Percentiles rank a stretch among this genome's conserved stretches.
Evolutionary conservation across 495 filamentous ascomycete species (phyloP).

Genomic region (Aspergillus sclerotiicarbonarius): DNA sequence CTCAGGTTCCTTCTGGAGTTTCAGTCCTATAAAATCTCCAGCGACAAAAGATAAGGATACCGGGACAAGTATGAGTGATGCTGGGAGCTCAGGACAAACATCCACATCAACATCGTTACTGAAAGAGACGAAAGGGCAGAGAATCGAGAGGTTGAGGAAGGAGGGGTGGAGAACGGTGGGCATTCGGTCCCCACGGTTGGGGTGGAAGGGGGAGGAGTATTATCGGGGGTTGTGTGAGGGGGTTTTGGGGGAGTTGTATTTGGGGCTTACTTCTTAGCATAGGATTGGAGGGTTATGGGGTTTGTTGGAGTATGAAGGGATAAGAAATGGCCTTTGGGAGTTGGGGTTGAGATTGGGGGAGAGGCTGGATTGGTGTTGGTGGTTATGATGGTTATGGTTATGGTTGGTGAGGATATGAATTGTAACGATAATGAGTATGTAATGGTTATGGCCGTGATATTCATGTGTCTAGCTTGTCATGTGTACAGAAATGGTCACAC

Average conservation of each 20-base stretch:
- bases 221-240: slow-evolving; percentile 33
- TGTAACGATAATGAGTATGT: too few relatives aligned
- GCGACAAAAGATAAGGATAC: too few relatives aligned
- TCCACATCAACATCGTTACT: background rate
- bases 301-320: too few relatives aligned
- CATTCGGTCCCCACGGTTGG: slow-evolving; percentile 24
- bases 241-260: slow-evolving; percentile 34
- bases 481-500: too few relatives aligned
- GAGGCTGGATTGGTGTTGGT: background rate
- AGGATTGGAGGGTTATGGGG: too few relatives aligned
- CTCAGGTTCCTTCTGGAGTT: slow-evolving; percentile 42
- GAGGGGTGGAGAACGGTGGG: slow-evolving; percentile 39
- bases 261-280: slow-evolving; percentile 13
- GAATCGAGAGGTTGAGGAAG: slow-evolving; percentile 33
- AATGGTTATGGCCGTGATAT: too few relatives aligned
- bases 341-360: background rate
- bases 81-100: background rate
- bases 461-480: too few relatives aligned
- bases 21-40: slow-evolving; percentile 24
- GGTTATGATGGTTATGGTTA: too few relatives aligned
- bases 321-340: too few relatives aligned
- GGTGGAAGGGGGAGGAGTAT: slow-evolving; percentile 40
- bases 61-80: background rate
- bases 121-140: slow-evolving; percentile 34
- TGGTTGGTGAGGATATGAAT: too few relatives aligned